phyloP scores from a whole-genome alignment of 2,329 filamentous ascomycete species.

The Fonsecaea pugnacius region DNA sequence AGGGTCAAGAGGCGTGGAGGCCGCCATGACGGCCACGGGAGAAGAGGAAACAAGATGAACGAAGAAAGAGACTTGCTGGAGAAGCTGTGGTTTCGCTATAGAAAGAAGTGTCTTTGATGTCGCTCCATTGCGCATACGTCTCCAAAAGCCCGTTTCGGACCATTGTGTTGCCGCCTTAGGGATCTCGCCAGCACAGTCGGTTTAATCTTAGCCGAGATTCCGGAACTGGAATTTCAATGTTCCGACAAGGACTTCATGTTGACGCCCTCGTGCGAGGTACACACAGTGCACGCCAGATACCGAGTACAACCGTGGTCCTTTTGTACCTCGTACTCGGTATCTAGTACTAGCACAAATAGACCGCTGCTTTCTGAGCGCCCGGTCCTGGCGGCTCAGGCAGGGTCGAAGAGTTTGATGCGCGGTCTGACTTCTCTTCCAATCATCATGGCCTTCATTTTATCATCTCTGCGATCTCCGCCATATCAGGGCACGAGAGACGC shows the following conservation, averaged over 20 bases:
- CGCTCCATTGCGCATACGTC: constrained; percentile 14
- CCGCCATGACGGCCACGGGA: constrained; percentile 51
- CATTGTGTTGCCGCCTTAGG: not conserved
- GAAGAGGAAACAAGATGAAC: constrained; percentile 28
- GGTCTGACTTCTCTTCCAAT: no score
- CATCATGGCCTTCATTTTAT: no score
- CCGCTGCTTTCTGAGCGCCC: no score
- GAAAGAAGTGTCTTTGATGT: constrained; percentile 3
- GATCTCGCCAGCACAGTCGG: not conserved
- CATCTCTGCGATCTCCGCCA: no score
- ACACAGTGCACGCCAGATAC: no score
- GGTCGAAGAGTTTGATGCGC: no score
- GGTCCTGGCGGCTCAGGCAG: no score
- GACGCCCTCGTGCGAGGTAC: not conserved
- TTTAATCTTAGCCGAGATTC: not conserved
- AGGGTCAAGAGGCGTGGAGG: constrained; percentile 52
- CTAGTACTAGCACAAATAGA: no score
- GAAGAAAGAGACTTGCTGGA: not conserved
- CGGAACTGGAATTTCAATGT: not conserved
- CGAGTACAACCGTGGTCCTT: no score
- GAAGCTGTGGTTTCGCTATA: constrained; percentile 1
- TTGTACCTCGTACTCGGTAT: no score
- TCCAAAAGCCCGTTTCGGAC: constrained; percentile 7
- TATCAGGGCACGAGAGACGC: no score
- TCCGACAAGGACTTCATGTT: not conserved